Base-by-base conservation (phyloP, 2,329 filamentous ascomycete genomes). In the Phyllosticta citrichinensis region DNA sequence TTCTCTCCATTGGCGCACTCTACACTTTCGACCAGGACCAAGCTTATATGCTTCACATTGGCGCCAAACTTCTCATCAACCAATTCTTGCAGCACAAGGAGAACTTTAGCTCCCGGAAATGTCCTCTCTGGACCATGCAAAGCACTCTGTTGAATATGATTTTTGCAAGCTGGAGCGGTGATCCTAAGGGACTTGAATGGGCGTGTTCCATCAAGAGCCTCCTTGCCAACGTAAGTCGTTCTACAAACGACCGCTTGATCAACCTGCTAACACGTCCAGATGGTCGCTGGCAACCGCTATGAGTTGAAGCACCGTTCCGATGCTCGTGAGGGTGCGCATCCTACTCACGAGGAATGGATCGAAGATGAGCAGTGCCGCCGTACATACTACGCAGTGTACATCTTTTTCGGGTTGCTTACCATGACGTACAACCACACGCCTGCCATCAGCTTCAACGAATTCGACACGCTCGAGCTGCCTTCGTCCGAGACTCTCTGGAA, bases 121-220 rank as follows among this genome's bases (percentile, higher is more conserved):
- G 93, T 69, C 94, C 94, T 3, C 77, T 99, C 14, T 97, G 94
- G 93, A 94, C 93, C 55, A 97, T 97, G 91, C 94, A 99, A 74
- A 91, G 90, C 73, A 96, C 92, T 3, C 79, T 99, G 59, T 80
- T 99, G 62, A 99, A 99, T 80, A 97, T 97, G 94, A 87, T 97
- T 66, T 97, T 99, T 73, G 91, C 94, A 60, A 97, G 92, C 80
- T 99, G 94, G 94, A 97, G 94, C 73, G 94, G 94, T 69, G 94
- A 97, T 70, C 88, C 94, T 40, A 97, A 97, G 76, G 94, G 94
- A 47, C 82, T 99, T 2, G 94, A 99, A 75, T 99, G 94, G 94
- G 92, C 94, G 40, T 97, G 93, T 75, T 97, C 94, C 1, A 97
- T 99, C 77, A 97, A 97, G 83, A 96, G 91, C 79, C 81, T 97